These are phyloP conservation scores for Prunus campanulata DNA, from an alignment of 306 rosid species.

Conservation along the genomic window DNA sequence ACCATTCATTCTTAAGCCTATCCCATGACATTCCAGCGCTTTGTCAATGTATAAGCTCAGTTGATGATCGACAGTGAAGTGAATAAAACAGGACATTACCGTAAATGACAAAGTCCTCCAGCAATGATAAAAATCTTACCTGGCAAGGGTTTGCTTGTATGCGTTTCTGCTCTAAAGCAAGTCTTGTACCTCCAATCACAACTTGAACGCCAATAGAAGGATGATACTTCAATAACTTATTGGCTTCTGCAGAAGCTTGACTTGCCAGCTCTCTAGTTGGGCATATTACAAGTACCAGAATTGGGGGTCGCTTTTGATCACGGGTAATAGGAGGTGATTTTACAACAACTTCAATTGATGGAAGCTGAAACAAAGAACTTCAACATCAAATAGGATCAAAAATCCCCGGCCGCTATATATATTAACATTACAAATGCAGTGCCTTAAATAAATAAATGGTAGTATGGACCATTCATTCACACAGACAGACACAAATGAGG, in stretches of 20 bases:
- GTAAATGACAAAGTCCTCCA: not conserved
- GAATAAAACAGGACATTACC: not conserved
- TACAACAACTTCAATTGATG: slow-evolving; percentile 80
- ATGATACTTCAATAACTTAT: slow-evolving; percentile 74
- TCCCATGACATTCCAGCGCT: not conserved
- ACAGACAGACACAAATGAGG: slow-evolving; percentile 3
- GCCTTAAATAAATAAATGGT: not conserved
- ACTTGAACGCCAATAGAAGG: slow-evolving; percentile 87
- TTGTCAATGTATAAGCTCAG: not conserved
- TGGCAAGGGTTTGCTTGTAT: slow-evolving; percentile 94
- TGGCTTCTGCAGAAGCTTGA: slow-evolving; percentile 91
- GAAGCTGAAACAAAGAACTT: slow-evolving; percentile 68
- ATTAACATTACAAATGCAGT: not conserved
- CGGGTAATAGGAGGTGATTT: slow-evolving; percentile 58
- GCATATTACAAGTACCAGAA: slow-evolving; percentile 83
- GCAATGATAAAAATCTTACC: slow-evolving; percentile 39
- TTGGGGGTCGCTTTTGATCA: slow-evolving; percentile 76
- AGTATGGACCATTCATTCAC: slow-evolving; percentile 1
- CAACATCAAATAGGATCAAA: slow-evolving; percentile 19
- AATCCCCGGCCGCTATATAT: not conserved
- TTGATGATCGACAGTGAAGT: slow-evolving; percentile 18
- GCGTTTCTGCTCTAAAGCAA: slow-evolving; percentile 80
- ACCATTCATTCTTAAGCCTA: not conserved
- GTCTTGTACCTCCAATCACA: slow-evolving; percentile 95
- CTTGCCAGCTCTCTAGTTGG: slow-evolving; percentile 96